phyloP scores from a whole-genome alignment of 371 early-diverging fungal genomes.

The Sporodiniella umbellata region DNA sequence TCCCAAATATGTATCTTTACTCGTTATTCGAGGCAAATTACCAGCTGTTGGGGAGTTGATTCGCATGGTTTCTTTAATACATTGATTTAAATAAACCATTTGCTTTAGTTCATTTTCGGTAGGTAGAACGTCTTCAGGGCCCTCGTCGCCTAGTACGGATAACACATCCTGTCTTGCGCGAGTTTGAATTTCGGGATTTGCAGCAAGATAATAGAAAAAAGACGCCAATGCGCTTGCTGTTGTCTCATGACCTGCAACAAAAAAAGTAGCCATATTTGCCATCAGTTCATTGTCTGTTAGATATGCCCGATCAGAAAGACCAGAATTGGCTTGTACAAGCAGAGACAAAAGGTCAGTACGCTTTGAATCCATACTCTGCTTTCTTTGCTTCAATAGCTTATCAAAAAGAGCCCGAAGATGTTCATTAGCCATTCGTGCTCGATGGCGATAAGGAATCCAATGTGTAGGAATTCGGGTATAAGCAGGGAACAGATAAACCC shows the following conservation, averaged over 20 bases:
- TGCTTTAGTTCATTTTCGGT: slow-evolving; percentile 36
- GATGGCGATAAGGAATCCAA: slow-evolving; percentile 20
- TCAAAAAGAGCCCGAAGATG: slow-evolving; percentile 11
- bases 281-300: slow-evolving; percentile 18
- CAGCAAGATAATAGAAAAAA: slow-evolving; percentile 36
- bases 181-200: slow-evolving; percentile 39
- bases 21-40: slow-evolving; percentile 24
- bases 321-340: slow-evolving; percentile 32
- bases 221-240: slow-evolving; percentile 44
- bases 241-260: slow-evolving; percentile 51
- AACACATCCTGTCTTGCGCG: slow-evolving; percentile 51
- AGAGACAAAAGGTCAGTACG: slow-evolving; percentile 38
- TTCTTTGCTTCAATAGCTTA: slow-evolving; percentile 9
- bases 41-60: slow-evolving; percentile 34
- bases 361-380: background rate
- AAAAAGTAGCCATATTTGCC: slow-evolving; percentile 27
- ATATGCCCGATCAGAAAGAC: slow-evolving; percentile 3
- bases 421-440: slow-evolving; percentile 13
- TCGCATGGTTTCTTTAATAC: slow-evolving; percentile 42
- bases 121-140: slow-evolving; percentile 39
- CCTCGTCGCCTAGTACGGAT: slow-evolving; percentile 44
- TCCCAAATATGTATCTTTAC: slow-evolving; percentile 36
- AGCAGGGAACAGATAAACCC: slow-evolving; percentile 22
- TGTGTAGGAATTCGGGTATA: slow-evolving; percentile 20
- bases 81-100: slow-evolving; percentile 40